phyloP scores from a whole-genome alignment of 345 rosid genomes.

The Salix koriyanagi region DNA sequence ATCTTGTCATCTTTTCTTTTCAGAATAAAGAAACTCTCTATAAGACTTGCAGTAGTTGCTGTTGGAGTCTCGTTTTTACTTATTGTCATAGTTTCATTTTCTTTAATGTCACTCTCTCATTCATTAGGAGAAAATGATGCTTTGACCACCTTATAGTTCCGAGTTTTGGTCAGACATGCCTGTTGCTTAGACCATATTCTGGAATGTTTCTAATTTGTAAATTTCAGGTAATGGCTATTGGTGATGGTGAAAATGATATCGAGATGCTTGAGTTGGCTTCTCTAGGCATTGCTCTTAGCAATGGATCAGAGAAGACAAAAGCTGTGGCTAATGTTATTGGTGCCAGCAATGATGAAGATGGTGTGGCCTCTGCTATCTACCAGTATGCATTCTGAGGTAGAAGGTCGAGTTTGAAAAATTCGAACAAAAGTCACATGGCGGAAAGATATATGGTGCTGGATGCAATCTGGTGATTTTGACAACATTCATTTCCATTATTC shows the following conservation, averaged over 20 bases:
- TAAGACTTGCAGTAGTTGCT: background rate
- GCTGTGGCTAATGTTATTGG: conserved; percentile 75
- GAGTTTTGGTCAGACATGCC: background rate
- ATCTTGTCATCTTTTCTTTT: background rate
- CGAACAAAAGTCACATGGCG: background rate
- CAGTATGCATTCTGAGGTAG: conserved; percentile 62
- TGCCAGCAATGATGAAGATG: conserved; percentile 79
- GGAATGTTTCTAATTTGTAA: conserved; percentile 6
- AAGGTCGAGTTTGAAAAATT: background rate
- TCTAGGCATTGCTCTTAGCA: conserved; percentile 73
- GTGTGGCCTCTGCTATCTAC: conserved; percentile 87
- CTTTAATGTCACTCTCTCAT: background rate
- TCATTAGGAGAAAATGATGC: background rate
- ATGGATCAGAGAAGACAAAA: conserved; percentile 85
- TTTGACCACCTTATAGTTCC: background rate
- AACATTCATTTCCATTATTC: background rate
- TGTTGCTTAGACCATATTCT: background rate
- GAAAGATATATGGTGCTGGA: background rate
- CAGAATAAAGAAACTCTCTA: background rate
- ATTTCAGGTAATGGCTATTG: conserved; percentile 86
- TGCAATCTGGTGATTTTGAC: conserved; percentile 5
- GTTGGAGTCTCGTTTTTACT: background rate
- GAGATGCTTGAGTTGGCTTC: conserved; percentile 93
- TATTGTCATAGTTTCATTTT: background rate
- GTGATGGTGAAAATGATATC: conserved; percentile 87